Evolutionary conservation across 768 basidiomycete species (phyloP).

Genomic region (Tricholoma hemisulphureum): DNA sequence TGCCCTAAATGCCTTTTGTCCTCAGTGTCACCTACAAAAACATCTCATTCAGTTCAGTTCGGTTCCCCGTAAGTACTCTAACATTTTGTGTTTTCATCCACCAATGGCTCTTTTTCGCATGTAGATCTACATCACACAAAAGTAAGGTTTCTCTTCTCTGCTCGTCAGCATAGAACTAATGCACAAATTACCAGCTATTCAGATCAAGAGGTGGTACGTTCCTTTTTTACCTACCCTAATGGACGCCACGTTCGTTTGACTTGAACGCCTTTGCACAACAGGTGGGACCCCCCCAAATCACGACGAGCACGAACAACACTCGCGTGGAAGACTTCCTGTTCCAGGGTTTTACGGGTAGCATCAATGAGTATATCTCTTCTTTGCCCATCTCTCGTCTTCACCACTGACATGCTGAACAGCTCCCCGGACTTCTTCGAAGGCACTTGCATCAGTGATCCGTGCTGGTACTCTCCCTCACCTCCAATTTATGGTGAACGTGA

Average conservation of each 20-base stretch:
- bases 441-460: conserved; percentile 57
- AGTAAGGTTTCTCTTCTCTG: conserved; percentile 34
- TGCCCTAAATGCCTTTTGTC: neutral
- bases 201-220: conserved; percentile 54
- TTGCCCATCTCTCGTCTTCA: neutral
- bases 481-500: neutral
- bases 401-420: neutral
- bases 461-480: conserved; percentile 37
- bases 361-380: conserved; percentile 41
- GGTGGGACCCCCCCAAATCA: conserved; percentile 46
- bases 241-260: neutral
- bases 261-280: conserved; percentile 12
- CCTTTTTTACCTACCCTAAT: neutral
- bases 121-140: conserved; percentile 63
- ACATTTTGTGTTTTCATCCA: neutral
- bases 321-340: conserved; percentile 56
- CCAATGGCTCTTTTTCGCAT: neutral
- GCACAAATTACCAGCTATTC: conserved; percentile 45
- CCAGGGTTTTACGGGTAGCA: conserved; percentile 50
- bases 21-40: conserved; percentile 57
- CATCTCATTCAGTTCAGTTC: conserved; percentile 50
- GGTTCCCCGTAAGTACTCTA: conserved; percentile 46
- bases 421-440: conserved; percentile 46
- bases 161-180: neutral
- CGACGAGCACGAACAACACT: conserved; percentile 48